phyloP scores from a whole-genome alignment of 2,329 filamentous ascomycete species.

The Exophiala calicioides region DNA sequence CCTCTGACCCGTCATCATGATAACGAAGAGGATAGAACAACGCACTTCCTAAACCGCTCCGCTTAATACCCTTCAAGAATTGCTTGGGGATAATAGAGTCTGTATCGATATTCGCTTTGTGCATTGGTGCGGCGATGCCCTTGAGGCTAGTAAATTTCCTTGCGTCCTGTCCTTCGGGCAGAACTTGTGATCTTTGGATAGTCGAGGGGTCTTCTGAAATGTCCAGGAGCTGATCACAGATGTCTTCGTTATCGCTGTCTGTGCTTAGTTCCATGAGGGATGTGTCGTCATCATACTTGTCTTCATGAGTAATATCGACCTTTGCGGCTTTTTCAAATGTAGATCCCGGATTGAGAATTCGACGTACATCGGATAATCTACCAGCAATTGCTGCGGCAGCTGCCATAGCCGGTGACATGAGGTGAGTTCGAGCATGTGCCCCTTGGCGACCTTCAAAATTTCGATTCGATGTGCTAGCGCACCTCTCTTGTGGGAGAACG shows the following conservation, averaged over 20 bases:
- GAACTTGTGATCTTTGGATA: slow-evolving; percentile 58
- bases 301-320: slow-evolving; percentile 59
- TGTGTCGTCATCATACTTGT: slow-evolving; percentile 56
- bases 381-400: slow-evolving; percentile 86
- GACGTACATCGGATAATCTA: slow-evolving; percentile 87
- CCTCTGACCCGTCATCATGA: slow-evolving; percentile 70
- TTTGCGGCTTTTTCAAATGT: slow-evolving; percentile 58
- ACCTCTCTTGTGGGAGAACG: slow-evolving; percentile 85
- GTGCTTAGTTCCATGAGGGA: no score
- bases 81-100: slow-evolving; percentile 99
- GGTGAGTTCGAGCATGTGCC: slow-evolving; percentile 83
- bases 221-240: no score
- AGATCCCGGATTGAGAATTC: slow-evolving; percentile 61
- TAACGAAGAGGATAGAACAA: slow-evolving; percentile 86
- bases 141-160: slow-evolving; percentile 82
- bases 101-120: slow-evolving; percentile 92
- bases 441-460: slow-evolving; percentile 98
- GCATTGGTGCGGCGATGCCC: slow-evolving; percentile 84
- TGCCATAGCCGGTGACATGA: slow-evolving; percentile 97
- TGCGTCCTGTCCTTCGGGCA: no score
- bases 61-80: slow-evolving; percentile 98
- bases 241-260: no score
- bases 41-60: slow-evolving; percentile 84
- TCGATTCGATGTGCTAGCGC: slow-evolving; percentile 92
- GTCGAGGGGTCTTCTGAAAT: slow-evolving; percentile 58